A percentile compares a stretch with the other conserved stretches of the same genome.
phyloP scores from a whole-genome alignment of 169 alveolate genomes.

The Plasmodium cynomolgi region DNA sequence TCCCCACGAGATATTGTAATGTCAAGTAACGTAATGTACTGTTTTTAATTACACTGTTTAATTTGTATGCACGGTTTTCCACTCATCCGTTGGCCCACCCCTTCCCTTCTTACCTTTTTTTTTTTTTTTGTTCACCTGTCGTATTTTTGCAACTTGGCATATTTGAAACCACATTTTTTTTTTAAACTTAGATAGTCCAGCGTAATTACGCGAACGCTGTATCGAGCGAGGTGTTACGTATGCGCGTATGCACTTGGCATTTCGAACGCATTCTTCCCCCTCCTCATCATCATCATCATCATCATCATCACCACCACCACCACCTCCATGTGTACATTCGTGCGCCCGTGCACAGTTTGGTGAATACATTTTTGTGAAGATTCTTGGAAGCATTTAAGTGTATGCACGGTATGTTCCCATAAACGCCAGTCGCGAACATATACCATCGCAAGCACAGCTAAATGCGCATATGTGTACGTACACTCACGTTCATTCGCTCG shows the following conservation, averaged over 20 bases:
- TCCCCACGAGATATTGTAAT: background rate
- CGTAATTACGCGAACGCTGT: background rate
- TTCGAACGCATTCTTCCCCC: background rate
- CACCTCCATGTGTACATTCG: background rate
- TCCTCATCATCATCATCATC: background rate
- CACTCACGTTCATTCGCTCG: background rate
- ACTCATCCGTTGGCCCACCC: background rate
- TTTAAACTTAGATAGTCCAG: background rate
- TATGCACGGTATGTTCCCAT: background rate
- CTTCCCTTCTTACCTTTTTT: background rate
- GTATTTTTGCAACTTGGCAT: background rate
- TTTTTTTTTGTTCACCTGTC: background rate
- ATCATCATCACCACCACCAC: background rate
- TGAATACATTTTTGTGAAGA: constrained; percentile 9
- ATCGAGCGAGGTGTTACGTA: background rate
- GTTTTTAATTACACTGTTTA: constrained; percentile 1
- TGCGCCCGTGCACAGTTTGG: background rate
- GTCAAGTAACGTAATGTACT: background rate
- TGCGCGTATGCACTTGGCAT: background rate
- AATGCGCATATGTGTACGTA: constrained; percentile 1
- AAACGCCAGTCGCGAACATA: background rate
- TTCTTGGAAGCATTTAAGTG: background rate
- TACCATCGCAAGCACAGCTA: background rate
- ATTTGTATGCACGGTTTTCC: background rate
- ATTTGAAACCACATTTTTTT: background rate